These are phyloP conservation scores for Colletotrichum melonis DNA, from an alignment of 2,329 filamentous ascomycete genomes.

Conservation along the genomic window DNA sequence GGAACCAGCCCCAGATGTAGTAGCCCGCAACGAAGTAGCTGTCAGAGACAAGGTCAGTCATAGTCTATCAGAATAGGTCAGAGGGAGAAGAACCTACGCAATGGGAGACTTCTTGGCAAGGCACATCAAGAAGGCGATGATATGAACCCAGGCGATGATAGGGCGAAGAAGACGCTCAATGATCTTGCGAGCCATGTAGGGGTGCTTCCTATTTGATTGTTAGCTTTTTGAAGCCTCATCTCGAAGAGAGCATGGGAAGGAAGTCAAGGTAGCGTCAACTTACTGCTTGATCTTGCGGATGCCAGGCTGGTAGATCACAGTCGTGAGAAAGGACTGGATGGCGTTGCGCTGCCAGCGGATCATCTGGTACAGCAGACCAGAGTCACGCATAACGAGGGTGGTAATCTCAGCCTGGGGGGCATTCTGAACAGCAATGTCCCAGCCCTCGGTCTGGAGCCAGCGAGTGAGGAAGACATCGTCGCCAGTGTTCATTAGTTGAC, in stretches of 20 bases:
- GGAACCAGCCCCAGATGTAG: conserved; percentile 22
- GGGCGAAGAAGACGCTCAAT: conserved; percentile 30
- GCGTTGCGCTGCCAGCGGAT: conserved; percentile 41
- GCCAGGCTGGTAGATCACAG: conserved; percentile 13
- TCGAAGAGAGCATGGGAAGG: too few relatives aligned
- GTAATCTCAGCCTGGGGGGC: conserved; percentile 38
- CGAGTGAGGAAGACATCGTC: conserved; percentile 44
- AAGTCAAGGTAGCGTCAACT: too few relatives aligned
- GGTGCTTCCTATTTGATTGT: not conserved
- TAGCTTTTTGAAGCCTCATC: not conserved
- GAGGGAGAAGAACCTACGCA: not conserved
- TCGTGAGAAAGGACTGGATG: conserved; percentile 12
- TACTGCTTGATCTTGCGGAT: conserved; percentile 15
- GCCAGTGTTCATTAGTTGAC: conserved; percentile 39
- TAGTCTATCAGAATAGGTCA: too few relatives aligned
- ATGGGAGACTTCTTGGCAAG: conserved; percentile 7
- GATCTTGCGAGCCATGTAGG: conserved; percentile 36
- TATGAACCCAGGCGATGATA: conserved; percentile 22
- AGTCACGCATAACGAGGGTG: conserved; percentile 38
- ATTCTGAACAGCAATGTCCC: conserved; percentile 42
- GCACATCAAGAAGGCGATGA: conserved; percentile 11
- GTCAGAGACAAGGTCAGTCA: not conserved
- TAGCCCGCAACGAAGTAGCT: conserved; percentile 21
- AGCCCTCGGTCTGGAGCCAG: conserved; percentile 41
- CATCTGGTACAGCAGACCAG: conserved; percentile 38